Base-by-base conservation (phyloP, 2,329 filamentous ascomycete genomes). In the Emmonsiellopsis sp. region DNA sequence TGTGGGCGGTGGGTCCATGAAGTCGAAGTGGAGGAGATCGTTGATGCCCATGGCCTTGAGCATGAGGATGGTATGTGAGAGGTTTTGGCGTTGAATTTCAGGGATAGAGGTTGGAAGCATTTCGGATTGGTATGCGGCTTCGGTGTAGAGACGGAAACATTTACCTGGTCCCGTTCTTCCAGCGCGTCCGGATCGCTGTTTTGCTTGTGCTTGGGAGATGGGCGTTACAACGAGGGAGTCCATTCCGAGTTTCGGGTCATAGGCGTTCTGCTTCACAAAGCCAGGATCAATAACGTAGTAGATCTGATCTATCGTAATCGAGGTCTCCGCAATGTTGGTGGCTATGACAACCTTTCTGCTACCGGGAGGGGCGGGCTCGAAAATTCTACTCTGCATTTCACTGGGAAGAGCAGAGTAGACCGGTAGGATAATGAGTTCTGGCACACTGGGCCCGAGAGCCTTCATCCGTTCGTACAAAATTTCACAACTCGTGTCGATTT, bases 11-110 rank as follows among this genome's bases (percentile, higher is more conserved):
- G 93, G 91, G 64, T 98, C 93, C 92, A 98, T 97, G 64, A 98
- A 98, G 71, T 97, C 92, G 64, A 98, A 98, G 66, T 95, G 90
- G 10, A 98, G 79, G 1, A 98, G 77, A 66, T 98, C 93, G 65
- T 98, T 97, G 70, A 98, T 97, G 2, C 94, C 93, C 90, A 98
- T 97, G 0, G 93, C 93, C 68, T 98, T 98, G 50, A 98, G 80
- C 87, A 96, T 95, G 46, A 98, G 79, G 68, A 98, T 97, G 0
- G 92, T 96, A 61, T 87, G 85, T 0, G 89, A 87, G 51, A 98
- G 67, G 63, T 98, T 98, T 68, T 96, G 89, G 1, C 93, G 81
- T 67, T 98, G 93, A 50, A 98, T 98, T 63, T 97, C 93, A 0
- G 93, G 93, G 32, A 97, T 94, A 0, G 90, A 91, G 0, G 91